Base-by-base conservation (phyloP, 2,329 filamentous ascomycete species). In the Fusarium tuaranense region DNA sequence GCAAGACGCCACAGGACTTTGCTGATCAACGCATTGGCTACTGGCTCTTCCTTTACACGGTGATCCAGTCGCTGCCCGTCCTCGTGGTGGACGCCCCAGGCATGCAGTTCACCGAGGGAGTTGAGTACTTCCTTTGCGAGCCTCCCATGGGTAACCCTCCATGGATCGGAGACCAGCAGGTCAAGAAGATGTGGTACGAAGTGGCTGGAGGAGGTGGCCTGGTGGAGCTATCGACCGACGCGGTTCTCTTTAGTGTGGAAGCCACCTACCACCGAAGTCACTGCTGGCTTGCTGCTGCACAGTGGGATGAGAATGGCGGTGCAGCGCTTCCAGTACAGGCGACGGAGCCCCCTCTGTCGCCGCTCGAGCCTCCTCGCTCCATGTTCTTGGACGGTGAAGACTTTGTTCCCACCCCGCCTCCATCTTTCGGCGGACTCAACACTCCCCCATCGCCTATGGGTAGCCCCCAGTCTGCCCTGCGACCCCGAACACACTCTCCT, bases 111-210 rank as follows among this genome's bases (percentile, higher is more conserved):
- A 92, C 90, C 0, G 90, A 94, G 61, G 92, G 89, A 2, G 92
- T 94, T 3, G 94, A 96, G 81, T 95, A 96, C 83, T 97, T 96
- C 84, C 86, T 96, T 32, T 95, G 94, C 81, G 88, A 94, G 79
- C 90, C 93, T 5, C 92, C 93, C 0, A 89, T 93, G 78, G 92
- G 92, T 20, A 91, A 92, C 65, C 87, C 91, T 0, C 94, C 94
- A 1, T 97, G 94, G 94, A 86, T 92, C 65, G 92, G 93, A 63
- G 89, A 90, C 41, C 86, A 87, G 38, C 85, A 90, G 58, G 88
- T 92, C 16, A 88, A 89, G 76, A 91, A 91, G 84, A 90, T 91
- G 78, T 94, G 93, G 93, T 94, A 94, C 81, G 90, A 93, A 74
- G 90, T 94, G 7, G 91, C 93, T 4, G 94, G 93, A 20, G 87